Conservation (phyloP, 352 stramenopile species). For the Aphanomyces cochlioides region DNA sequence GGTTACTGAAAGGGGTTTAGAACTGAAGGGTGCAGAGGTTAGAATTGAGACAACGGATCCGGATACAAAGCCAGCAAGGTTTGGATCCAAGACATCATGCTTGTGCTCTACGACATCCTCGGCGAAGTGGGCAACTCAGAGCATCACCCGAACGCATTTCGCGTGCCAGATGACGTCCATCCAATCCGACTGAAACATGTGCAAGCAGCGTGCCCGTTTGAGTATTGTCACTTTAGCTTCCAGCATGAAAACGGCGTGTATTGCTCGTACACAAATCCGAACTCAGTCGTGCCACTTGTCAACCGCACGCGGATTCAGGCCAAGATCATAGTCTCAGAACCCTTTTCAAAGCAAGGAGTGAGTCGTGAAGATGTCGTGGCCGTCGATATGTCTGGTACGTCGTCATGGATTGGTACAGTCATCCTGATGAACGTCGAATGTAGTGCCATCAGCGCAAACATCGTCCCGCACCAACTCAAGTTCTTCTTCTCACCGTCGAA, state of each 20-base stretch:
- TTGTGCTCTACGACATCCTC: constrained; percentile 30
- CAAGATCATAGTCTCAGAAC: constrained; percentile 69
- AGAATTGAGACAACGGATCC: no score
- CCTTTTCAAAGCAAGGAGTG: constrained; percentile 38
- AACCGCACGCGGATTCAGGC: constrained; percentile 35
- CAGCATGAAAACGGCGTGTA: constrained; percentile 62
- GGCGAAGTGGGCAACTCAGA: constrained; percentile 17
- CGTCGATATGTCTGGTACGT: constrained; percentile 26
- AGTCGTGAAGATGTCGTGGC: constrained; percentile 19
- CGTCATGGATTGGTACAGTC: background rate
- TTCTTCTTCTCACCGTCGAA: background rate
- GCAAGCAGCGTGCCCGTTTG: constrained; percentile 67
- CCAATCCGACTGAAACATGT: constrained; percentile 52
- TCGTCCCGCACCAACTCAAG: constrained; percentile 38
- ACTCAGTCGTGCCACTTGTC: constrained; percentile 55
- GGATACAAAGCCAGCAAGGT: no score
- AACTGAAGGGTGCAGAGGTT: no score
- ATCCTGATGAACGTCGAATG: no score
- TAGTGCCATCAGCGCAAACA: constrained; percentile 36
- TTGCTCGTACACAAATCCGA: constrained; percentile 67
- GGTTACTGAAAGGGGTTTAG: no score
- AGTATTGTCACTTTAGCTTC: constrained; percentile 74
- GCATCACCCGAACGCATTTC: constrained; percentile 27
- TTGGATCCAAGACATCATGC: constrained; percentile 3
- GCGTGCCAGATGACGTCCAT: constrained; percentile 18